Evolutionary conservation across 768 basidiomycete genomes (phyloP), one percentile per base, ranked within the genome.

Genomic region (Kwoniella pini): DNA sequence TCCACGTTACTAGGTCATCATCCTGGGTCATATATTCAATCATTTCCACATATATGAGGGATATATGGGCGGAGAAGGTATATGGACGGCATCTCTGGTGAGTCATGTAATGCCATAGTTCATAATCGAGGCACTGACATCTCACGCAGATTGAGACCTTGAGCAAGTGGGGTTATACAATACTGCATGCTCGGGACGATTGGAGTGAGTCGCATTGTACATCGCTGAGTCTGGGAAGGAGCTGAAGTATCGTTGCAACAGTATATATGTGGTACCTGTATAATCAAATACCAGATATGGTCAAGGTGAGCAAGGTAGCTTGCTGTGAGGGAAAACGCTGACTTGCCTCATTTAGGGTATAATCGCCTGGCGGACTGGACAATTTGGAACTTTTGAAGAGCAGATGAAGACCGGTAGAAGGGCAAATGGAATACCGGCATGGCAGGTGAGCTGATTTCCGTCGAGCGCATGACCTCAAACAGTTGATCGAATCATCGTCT

Each of bases 41-140:
- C 61, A 62, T 52, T 56, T 54, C 44, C 53, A 54, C 24, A 40
- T 62, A 13, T 62, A 56, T 15, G 61, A 62, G 36, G 61, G 61
- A 11, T 62, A 62, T 19, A 50, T 54, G 46, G 61, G 53, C 6
- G 61, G 61, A 4, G 61, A 62, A 24, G 61, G 61, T 44, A 54
- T 62, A 19, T 62, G 61, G 61, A 50, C 48, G 5, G 13, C 12
- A 4, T 58, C 46, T 10, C 22, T 58, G 26, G 57, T 58, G 26
- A 6, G 57, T 50, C 30, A 3, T 5, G 36, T 43, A 10, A 22
- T 53, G 33, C 21, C 26, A 19, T 51, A 9, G 21, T 24, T 27
- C 38, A 21, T 17, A 4, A 22, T n/a, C 12, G 27, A 53, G n/a
- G 12, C 12, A 22, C 36, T 27, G 24, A 48, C 13, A 17, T 22